A percentile compares a stretch with the other conserved stretches of the same genome.
phyloP scores from a whole-genome alignment of 1,139 yeast genomes.

The Zygoascus sp. region DNA sequence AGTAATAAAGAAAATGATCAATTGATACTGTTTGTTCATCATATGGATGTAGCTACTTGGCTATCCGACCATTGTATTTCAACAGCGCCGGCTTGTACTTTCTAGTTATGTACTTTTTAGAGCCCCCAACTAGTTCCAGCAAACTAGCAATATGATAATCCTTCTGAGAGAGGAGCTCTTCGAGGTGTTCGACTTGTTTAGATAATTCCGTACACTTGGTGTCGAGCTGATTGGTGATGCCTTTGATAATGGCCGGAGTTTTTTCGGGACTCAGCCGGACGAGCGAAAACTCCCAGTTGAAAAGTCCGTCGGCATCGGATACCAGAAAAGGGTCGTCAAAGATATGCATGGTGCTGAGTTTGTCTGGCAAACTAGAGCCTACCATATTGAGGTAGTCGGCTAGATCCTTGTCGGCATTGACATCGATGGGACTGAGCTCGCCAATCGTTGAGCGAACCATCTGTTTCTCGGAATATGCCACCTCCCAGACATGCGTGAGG shows the following conservation, averaged over 20 bases:
- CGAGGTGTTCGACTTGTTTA: slow-evolving; percentile 11
- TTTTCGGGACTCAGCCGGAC: slow-evolving; percentile 3
- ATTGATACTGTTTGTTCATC: no score
- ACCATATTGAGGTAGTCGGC: slow-evolving; percentile 1
- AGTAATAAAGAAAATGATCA: no score
- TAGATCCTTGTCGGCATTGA: background rate
- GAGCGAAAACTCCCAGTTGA: slow-evolving; percentile 17
- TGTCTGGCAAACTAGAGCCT: background rate
- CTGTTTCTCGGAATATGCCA: background rate
- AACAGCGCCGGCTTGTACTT: slow-evolving; percentile 11
- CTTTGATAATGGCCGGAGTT: slow-evolving; percentile 6
- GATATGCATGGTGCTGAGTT: background rate
- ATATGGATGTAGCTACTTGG: no score
- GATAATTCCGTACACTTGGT: slow-evolving; percentile 12
- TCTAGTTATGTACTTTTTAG: slow-evolving; percentile 16
- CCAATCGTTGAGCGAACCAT: background rate
- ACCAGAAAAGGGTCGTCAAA: background rate
- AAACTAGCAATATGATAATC: slow-evolving; percentile 21
- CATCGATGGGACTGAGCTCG: slow-evolving; percentile 7
- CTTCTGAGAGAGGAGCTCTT: slow-evolving; percentile 15
- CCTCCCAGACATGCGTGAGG: background rate
- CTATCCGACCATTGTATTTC: slow-evolving; percentile 5
- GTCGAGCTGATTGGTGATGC: slow-evolving; percentile 13
- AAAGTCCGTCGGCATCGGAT: slow-evolving; percentile 6
- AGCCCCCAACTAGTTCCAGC: slow-evolving; percentile 15